Evolutionary conservation across 805 yeast species (phyloP).

Genomic region (Myxozyma geophila): DNA sequence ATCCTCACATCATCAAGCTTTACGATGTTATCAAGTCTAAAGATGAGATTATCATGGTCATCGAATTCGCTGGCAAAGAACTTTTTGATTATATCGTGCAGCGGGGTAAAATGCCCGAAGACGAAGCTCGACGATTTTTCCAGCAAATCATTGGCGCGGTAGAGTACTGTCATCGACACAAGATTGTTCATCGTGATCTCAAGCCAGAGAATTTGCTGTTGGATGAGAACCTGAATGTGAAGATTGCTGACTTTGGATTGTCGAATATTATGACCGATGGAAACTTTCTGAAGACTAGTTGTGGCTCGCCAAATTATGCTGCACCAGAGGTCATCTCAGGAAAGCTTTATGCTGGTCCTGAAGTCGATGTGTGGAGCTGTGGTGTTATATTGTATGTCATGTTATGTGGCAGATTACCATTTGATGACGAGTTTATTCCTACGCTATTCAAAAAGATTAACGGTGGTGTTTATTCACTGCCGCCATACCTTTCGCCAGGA

Average conservation of each 20-base stretch:
- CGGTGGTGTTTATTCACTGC: slow-evolving; percentile 87
- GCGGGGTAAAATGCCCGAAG: slow-evolving; percentile 85
- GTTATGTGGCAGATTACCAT: slow-evolving; percentile 94
- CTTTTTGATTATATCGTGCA: slow-evolving; percentile 94
- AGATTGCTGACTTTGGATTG: slow-evolving; percentile 94
- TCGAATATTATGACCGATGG: slow-evolving; percentile 98
- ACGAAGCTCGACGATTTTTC: slow-evolving; percentile 89
- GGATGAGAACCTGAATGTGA: slow-evolving; percentile 88
- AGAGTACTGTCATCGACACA: slow-evolving; percentile 94
- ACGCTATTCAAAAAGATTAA: slow-evolving; percentile 89
- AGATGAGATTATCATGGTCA: slow-evolving; percentile 96
- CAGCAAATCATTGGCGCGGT: slow-evolving; percentile 97
- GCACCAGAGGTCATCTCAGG: slow-evolving; percentile 98
- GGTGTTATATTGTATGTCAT: slow-evolving; percentile 94
- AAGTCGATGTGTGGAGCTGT: slow-evolving; percentile 97
- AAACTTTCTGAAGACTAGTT: slow-evolving; percentile 88
- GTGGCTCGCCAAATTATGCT: slow-evolving; percentile 97
- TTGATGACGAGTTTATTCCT: slow-evolving; percentile 95
- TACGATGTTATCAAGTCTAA: slow-evolving; percentile 94
- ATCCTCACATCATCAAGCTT: slow-evolving; percentile 93
- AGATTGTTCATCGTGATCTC: slow-evolving; percentile 93
- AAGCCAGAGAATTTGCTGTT: slow-evolving; percentile 91
- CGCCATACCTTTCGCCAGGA: slow-evolving; percentile 82
- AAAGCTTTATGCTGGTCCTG: slow-evolving; percentile 95
- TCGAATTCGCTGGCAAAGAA: slow-evolving; percentile 96